phyloP scores from a whole-genome alignment of 352 stramenopile species.

The Pythium brachiatum region DNA sequence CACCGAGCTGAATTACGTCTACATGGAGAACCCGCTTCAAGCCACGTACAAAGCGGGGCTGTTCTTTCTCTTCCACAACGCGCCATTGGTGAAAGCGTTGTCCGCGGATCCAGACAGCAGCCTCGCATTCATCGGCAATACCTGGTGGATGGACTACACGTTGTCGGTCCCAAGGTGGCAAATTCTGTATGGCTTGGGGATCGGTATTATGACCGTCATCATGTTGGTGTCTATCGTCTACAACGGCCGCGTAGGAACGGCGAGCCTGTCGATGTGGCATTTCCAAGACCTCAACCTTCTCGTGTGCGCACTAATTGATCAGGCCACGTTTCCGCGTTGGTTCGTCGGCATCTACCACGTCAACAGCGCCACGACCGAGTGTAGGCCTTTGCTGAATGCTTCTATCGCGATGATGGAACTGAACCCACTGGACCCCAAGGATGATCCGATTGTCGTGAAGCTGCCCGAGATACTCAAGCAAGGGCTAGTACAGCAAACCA shows the following conservation, averaged over 20 bases:
- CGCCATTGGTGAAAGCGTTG: neutral
- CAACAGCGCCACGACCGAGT: too few species aligned
- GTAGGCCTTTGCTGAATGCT: too few species aligned
- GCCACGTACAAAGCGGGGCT: constrained; percentile 5
- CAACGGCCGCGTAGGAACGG: neutral
- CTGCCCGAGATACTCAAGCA: too few species aligned
- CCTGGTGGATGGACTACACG: neutral
- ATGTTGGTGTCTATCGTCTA: neutral
- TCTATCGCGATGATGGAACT: too few species aligned
- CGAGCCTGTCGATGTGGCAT: neutral
- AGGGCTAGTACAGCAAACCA: too few species aligned
- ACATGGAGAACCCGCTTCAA: constrained; percentile 10
- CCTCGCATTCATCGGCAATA: neutral
- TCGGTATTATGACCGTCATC: neutral
- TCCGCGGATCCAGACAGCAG: neutral
- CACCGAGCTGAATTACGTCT: constrained; percentile 8
- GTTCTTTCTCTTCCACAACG: constrained; percentile 11
- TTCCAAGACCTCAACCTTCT: neutral
- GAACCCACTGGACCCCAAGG: too few species aligned
- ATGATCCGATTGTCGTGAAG: too few species aligned
- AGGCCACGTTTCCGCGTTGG: neutral
- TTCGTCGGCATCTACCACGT: neutral
- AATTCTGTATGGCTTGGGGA: neutral
- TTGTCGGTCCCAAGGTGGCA: neutral
- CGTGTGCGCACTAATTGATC: neutral